Percentiles rank a stretch among this genome's conserved stretches.
Conservation (phyloP, 208 protist genomes). For the Porcisia hertigi region DNA sequence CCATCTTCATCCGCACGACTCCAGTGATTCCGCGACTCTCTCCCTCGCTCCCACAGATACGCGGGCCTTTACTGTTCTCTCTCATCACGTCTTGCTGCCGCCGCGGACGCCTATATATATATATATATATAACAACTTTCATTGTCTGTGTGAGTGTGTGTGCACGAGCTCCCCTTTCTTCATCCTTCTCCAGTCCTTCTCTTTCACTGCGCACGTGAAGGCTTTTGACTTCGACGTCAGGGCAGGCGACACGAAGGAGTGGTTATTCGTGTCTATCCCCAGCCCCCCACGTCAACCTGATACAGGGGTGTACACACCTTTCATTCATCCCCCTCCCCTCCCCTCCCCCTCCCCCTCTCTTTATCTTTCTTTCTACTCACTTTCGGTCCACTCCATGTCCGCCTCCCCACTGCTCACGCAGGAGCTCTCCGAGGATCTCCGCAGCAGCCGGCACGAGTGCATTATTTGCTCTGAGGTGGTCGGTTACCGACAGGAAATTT, state of each 20-base stretch:
- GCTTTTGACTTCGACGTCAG: too few species aligned
- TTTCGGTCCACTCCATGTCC: slow-evolving; percentile 12
- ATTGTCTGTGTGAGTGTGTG: not conserved
- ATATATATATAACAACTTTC: too few species aligned
- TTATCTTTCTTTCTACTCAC: not conserved
- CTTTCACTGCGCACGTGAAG: not conserved
- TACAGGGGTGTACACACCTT: not conserved
- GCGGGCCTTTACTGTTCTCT: too few species aligned
- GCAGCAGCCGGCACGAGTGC: slow-evolving; percentile 64
- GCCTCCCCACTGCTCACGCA: slow-evolving; percentile 33
- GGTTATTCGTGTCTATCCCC: too few species aligned
- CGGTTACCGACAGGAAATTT: slow-evolving; percentile 48
- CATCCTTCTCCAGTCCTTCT: not conserved
- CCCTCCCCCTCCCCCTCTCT: not conserved
- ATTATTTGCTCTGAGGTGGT: slow-evolving; percentile 68
- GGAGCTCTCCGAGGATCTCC: slow-evolving; percentile 53
- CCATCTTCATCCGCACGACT: too few species aligned
- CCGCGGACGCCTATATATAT: too few species aligned
- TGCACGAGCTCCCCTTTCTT: not conserved
- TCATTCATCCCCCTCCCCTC: not conserved
- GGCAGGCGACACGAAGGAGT: too few species aligned
- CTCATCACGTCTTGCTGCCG: too few species aligned
- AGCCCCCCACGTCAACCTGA: too few species aligned
- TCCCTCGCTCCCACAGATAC: too few species aligned
- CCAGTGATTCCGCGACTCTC: too few species aligned